These are phyloP conservation scores for Spathaspora gorwiae DNA, from an alignment of 805 yeast species.

Conservation along the genomic window DNA sequence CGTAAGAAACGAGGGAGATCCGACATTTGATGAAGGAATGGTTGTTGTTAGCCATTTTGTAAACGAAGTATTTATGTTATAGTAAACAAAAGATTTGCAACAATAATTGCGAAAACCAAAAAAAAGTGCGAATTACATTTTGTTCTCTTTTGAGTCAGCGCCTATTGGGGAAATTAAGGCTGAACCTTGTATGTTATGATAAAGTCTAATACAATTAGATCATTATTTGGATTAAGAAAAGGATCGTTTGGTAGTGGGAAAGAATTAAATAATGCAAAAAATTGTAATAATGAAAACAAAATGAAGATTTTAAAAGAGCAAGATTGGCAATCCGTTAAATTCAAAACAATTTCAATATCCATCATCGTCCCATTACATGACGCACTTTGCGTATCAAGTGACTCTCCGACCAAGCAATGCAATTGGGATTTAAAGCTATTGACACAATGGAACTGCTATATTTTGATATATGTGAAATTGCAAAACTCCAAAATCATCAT, in stretches of 20 bases:
- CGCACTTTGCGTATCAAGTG: not conserved
- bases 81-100: too few relatives aligned
- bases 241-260: not conserved
- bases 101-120: too few relatives aligned
- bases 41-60: constrained; percentile 63
- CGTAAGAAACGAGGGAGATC: constrained; percentile 48
- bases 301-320: too few relatives aligned
- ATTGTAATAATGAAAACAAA: too few relatives aligned
- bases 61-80: constrained; percentile 22
- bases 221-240: constrained; percentile 1
- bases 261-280: too few relatives aligned
- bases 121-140: too few relatives aligned
- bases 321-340: too few relatives aligned
- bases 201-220: not conserved
- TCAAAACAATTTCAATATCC: not conserved
- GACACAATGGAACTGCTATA: not conserved
- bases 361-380: not conserved
- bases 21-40: constrained; percentile 62
- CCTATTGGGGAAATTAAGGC: too few relatives aligned
- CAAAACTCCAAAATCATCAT: not conserved
- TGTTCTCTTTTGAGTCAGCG: too few relatives aligned
- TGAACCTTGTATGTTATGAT: too few relatives aligned
- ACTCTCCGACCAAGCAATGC: not conserved
- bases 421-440: not conserved
- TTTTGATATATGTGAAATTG: constrained; percentile 1